phyloP scores from a whole-genome alignment of 2,329 filamentous ascomycete genomes.

The Fusarium sp. region DNA sequence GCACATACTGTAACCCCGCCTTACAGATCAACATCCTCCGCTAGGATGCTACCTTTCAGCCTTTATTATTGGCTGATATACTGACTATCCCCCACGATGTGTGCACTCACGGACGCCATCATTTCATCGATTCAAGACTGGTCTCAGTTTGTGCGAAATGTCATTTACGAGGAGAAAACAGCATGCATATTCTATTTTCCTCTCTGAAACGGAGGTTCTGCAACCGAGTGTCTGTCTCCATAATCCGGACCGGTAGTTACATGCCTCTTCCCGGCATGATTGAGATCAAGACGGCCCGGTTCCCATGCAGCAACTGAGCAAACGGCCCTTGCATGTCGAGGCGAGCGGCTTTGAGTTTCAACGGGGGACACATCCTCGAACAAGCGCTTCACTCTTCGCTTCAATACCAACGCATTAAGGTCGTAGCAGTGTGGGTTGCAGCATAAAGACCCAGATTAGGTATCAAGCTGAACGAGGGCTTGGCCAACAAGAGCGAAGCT shows the following conservation, averaged over 20 bases:
- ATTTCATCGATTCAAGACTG: neutral
- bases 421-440: neutral
- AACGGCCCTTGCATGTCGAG: neutral
- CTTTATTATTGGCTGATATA: conserved; percentile 1
- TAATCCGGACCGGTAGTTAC: conserved; percentile 16
- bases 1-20: neutral
- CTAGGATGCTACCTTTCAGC: neutral
- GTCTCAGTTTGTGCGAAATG: neutral
- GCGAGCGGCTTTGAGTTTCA: neutral
- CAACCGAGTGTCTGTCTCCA: conserved; percentile 7
- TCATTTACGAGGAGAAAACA: neutral
- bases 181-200: neutral
- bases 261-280: neutral
- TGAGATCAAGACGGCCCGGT: conserved; percentile 19
- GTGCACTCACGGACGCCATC: neutral
- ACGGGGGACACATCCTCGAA: neutral
- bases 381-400: neutral
- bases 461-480: neutral
- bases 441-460: neutral
- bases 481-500: neutral
- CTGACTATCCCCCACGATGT: neutral
- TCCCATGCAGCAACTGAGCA: neutral
- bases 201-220: neutral
- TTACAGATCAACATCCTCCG: conserved; percentile 3
- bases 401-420: neutral